Base-by-base conservation (phyloP, 768 basidiomycete genomes). In the Rhodotorula toruloides region DNA sequence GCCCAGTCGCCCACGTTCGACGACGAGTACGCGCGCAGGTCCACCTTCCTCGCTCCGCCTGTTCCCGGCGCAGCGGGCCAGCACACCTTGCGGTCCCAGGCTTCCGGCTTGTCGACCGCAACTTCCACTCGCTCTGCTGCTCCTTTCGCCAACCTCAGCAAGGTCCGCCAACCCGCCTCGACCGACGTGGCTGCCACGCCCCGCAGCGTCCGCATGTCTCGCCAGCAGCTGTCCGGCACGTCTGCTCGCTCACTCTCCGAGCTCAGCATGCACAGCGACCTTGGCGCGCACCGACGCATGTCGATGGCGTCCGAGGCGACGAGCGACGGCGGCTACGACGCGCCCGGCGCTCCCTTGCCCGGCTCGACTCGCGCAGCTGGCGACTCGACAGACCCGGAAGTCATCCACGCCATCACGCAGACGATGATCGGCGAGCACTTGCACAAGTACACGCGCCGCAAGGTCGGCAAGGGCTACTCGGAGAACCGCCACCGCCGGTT, bases 401-500 rank as follows among this genome's bases (percentile, higher is more conserved):
- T 96, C 74, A 96, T 98, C 71, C 94, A 97, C 76, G 88, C 93
- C 2, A 97, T 98, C 73, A 99, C 96, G 22, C 94, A 98, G 81
- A 96, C 93, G 31, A 99, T 99, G 96, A 98, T 98, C 72, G 94
- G 96, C 55, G 94, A 98, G 81, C 97, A 92, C 79, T 78, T 99
- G 80, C 90, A 89, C 83, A 98, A 98, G 81, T 97, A 99, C 79
- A 97, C 94, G 14, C 83, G 94, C 57, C 84, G 85, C 63, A 79
- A 89, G 25, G 85, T 98, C 74, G 91, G 92, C 31, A 93, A 89
- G 78, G 92, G 91, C 19, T 84, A 91, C 76, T 90, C 90, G 29
- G 88, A 91, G 77, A 86, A 85, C 76, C 81, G 93, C 57, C 96
- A 99, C 78, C 87, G 85, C 77, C 83, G 96, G 43, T 99, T 70